phyloP scores from a whole-genome alignment of 345 rosid genomes.

The Pugionium cornutum region DNA sequence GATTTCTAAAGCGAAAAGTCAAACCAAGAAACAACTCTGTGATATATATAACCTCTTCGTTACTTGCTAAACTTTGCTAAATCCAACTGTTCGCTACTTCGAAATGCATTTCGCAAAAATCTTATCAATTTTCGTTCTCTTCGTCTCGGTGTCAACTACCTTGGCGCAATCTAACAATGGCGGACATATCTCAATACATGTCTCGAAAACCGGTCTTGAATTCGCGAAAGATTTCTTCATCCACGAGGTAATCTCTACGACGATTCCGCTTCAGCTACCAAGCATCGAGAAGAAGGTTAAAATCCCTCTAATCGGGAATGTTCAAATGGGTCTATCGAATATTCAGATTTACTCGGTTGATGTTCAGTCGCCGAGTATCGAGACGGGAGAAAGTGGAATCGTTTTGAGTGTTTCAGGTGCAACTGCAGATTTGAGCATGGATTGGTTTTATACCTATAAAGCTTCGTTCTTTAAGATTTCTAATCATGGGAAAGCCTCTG shows the following conservation, averaged over 20 bases:
- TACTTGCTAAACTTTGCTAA: conserved; percentile 6
- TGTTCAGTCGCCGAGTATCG: conserved; percentile 50
- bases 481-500: conserved; percentile 62
- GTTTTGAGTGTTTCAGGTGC: conserved; percentile 57
- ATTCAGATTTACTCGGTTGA: conserved; percentile 49
- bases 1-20: conserved; percentile 25
- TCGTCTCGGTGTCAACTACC: conserved; percentile 41
- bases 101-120: conserved; percentile 33
- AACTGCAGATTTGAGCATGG: conserved; percentile 65
- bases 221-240: conserved; percentile 61
- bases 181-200: conserved; percentile 52
- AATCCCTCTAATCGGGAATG: conserved; percentile 68
- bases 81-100: conserved; percentile 10
- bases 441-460: conserved; percentile 66
- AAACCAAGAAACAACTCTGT: conserved; percentile 21
- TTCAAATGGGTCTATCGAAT: conserved; percentile 50
- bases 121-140: conserved; percentile 25
- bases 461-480: conserved; percentile 58
- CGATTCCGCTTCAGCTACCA: conserved; percentile 61
- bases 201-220: conserved; percentile 60
- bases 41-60: conserved; percentile 18
- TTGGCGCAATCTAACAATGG: conserved; percentile 44
- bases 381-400: conserved; percentile 52
- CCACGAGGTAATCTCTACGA: conserved; percentile 52
- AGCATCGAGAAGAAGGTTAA: conserved; percentile 54